Base-by-base conservation (phyloP, 2,329 filamentous ascomycete genomes). In the Neophaeococcomyces aloes region DNA sequence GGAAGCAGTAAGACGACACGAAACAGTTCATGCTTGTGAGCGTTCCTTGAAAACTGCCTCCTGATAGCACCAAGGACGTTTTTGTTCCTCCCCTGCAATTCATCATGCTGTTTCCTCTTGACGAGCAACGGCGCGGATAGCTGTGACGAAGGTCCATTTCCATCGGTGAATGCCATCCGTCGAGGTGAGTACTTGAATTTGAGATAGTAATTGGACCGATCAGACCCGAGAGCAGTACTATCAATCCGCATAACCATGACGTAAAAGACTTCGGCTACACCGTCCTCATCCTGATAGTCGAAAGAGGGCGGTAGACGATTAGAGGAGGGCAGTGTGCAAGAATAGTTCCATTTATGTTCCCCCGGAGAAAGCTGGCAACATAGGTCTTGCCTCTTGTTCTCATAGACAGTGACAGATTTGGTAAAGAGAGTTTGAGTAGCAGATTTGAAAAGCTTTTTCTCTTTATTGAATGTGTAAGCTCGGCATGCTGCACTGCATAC, bases 241-340 rank as follows among this genome's bases (percentile, higher is more conserved):
- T 42, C 33, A 5, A 42, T 18, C 18, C 39, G 25, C 39, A 42
- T 34, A 13, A 42, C 39, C n/a, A 42, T n/a, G 31, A 30, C 23
- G 31, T 42, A 42, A 17, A 34, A 29, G 31, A 42, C 31, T 21
- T 42, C 39, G 4, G 27, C 39, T 10, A 30, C 29, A 10, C 31
- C 39, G 11, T 34, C 19, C 17, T 42, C 7, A 35, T 42, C 39
- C 14, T 19, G 39, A 32, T 42, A 42, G 31, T 19, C 33, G 39
- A 42, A 42, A 6, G 39, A 42, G 11, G 39, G 39, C 10, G 39
- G 39, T 27, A 42, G 31, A 5, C 34, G 18, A 35, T 42, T 42
- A 2, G 39, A 11, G 7, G 25, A 14, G 10, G 39, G 39, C 39
- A 42, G 15, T 2, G 14, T n/a, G 29, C 33, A 42, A 21, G 33